These are phyloP conservation scores for Candida maesae DNA, from an alignment of 805 yeast species.

Conservation along the genomic window DNA sequence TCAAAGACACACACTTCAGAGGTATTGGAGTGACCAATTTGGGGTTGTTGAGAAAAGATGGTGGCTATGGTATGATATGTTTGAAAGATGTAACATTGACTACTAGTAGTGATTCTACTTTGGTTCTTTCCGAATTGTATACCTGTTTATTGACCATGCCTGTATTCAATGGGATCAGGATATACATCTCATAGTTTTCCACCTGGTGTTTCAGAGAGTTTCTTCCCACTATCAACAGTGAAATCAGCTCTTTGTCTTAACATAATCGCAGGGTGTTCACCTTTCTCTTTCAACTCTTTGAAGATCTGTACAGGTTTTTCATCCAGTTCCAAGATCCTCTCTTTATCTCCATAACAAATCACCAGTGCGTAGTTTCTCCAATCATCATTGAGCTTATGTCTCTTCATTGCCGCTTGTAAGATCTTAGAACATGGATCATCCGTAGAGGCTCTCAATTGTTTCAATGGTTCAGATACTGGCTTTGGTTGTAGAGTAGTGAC, in stretches of 20 bases:
- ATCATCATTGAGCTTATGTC: constrained; percentile 76
- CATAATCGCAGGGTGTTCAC: constrained; percentile 90
- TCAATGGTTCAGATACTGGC: constrained; percentile 59
- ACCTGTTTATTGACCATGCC: no score
- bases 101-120: no score
- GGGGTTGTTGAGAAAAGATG: no score
- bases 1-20: no score
- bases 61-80: no score
- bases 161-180: no score
- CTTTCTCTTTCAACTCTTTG: constrained; percentile 79
- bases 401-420: constrained; percentile 80
- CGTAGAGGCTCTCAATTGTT: constrained; percentile 77
- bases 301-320: constrained; percentile 87
- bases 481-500: constrained; percentile 12
- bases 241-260: constrained; percentile 72
- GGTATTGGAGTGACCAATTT: no score
- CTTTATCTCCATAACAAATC: constrained; percentile 88
- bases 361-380: constrained; percentile 88
- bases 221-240: constrained; percentile 29
- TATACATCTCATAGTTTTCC: constrained; percentile 32
- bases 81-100: no score
- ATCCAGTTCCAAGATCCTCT: constrained; percentile 72
- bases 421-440: constrained; percentile 91
- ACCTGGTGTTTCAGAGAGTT: constrained; percentile 35
- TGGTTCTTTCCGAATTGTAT: no score